These are phyloP conservation scores for Xanthoconium stramineum DNA, from an alignment of 768 basidiomycete species.

Conservation along the genomic window DNA sequence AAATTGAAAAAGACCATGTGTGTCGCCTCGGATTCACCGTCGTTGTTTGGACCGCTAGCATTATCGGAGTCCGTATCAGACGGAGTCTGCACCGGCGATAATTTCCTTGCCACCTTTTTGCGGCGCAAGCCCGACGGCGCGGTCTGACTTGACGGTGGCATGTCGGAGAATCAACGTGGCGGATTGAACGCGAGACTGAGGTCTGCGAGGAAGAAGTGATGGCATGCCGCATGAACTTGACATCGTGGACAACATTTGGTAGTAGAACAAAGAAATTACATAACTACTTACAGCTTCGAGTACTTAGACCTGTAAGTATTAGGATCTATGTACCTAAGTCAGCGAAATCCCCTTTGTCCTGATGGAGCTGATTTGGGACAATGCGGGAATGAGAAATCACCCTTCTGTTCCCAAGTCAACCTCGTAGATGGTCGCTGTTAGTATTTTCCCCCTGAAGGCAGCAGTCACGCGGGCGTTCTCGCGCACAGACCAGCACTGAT, in stretches of 20 bases:
- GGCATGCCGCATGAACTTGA: background rate
- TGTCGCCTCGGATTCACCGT: slow-evolving; percentile 3
- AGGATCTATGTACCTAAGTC: too few relatives aligned
- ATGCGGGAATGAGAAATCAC: too few relatives aligned
- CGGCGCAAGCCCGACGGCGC: background rate
- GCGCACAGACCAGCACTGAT: too few relatives aligned
- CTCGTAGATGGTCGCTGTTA: too few relatives aligned
- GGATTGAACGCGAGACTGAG: background rate
- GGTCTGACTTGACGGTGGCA: slow-evolving; percentile 10
- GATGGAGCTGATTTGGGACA: too few relatives aligned
- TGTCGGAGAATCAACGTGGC: background rate
- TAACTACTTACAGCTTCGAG: background rate
- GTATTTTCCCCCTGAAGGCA: too few relatives aligned
- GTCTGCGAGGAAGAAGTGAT: background rate
- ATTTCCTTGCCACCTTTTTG: slow-evolving; percentile 19
- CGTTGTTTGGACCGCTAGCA: slow-evolving; percentile 2
- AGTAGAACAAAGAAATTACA: background rate
- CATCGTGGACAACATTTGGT: background rate
- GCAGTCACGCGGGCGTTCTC: too few relatives aligned
- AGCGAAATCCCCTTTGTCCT: too few relatives aligned
- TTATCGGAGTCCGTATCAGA: slow-evolving; percentile 2
- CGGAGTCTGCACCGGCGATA: background rate
- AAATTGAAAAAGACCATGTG: background rate
- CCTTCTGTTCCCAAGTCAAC: too few relatives aligned
- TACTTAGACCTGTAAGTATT: too few relatives aligned